Evolutionary conservation across 768 basidiomycete species (phyloP), one percentile per base, ranked within the genome.

Genomic region (Lanmaoa rubissima): DNA sequence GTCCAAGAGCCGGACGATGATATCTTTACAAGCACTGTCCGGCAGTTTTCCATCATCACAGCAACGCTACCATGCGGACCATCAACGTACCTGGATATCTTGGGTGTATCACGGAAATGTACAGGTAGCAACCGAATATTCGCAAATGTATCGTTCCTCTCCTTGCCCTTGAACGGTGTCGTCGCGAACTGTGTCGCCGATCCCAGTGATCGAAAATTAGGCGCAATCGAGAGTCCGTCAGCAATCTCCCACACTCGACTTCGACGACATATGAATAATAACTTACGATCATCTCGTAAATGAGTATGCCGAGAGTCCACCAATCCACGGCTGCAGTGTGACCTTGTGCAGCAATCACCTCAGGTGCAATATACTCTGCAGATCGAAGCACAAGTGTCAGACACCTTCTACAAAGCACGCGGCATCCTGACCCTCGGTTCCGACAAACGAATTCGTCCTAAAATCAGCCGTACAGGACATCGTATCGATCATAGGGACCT

Each of bases 261-360:
- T 57, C 34, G 32, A 17, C 38, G 36, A 44, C 52, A 34, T 28
- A 59, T 61, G 64, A 69, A 69, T 69, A 68, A 68, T 64, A 63
- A 71, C 92, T 82, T 81, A 94, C 92, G 74, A 95, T 94, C 93
- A 97, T 97, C 78, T 99, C 97, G 78, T 94, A 97, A 66, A 98
- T 92, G 67, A 99, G 84, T 67, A 98, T 98, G 39, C 97, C 97
- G 48, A 98, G 78, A 34, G 97, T 98, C 97, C 93, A 95, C 96
- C 96, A 99, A 76, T 99, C 97, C 50, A 99, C 97, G 14, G 96
- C 95, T 59, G 94, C 94, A 38, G 95, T 97, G 74, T 99, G 97
- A 17, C 97, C 96, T 71, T 90, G 84, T 46, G 92, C 93, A 65
- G 91, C 90, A 70, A 99, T 97, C 57, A 99, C 97, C 78, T 99